Conservation (phyloP, 192 early-diverging fungal species). For the Backusella mclennaniae region DNA sequence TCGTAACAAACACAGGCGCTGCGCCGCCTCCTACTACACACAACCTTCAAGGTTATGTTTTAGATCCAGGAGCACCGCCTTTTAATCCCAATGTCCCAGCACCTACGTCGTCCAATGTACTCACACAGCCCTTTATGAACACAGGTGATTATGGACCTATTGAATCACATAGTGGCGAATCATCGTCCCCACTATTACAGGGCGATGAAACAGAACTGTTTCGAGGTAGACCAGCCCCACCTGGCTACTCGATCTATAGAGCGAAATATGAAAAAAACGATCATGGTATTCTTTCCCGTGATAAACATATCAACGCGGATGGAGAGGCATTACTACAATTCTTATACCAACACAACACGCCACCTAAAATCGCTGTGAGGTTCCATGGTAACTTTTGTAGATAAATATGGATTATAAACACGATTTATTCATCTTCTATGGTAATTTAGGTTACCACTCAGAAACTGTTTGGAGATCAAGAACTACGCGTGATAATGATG, state of each 20-base stretch:
- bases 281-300: conserved; percentile 30
- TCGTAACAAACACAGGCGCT: neutral
- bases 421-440: neutral
- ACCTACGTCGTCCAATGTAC: neutral
- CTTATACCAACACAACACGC: conserved; percentile 30
- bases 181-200: neutral
- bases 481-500: conserved; percentile 19
- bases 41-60: conserved; percentile 6
- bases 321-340: conserved; percentile 36
- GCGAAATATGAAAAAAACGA: conserved; percentile 15
- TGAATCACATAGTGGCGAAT: neutral
- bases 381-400: neutral
- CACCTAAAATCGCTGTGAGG: conserved; percentile 24
- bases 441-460: conserved; percentile 26
- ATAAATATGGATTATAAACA: neutral
- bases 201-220: neutral
- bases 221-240: conserved; percentile 25
- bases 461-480: conserved; percentile 25
- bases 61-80: neutral
- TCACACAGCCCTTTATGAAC: neutral
- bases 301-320: conserved; percentile 36
- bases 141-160: neutral
- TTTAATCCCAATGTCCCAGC: neutral
- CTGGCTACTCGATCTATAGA: conserved; percentile 30
- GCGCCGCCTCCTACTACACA: neutral